phyloP scores from a whole-genome alignment of 129 eudicot species.

The carrot (Daucus carota) region DNA sequence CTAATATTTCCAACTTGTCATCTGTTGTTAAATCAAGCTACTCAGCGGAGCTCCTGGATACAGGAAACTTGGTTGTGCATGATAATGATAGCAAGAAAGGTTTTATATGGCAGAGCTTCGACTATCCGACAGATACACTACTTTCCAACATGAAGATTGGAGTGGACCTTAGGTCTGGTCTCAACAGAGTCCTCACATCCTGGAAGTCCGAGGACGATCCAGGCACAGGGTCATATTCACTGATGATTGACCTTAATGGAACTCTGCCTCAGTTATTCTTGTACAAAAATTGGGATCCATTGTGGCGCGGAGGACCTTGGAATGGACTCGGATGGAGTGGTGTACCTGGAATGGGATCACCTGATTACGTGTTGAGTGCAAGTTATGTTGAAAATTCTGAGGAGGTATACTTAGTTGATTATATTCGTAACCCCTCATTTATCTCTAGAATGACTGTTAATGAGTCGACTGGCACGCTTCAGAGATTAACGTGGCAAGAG shows the following conservation, averaged over 20 bases:
- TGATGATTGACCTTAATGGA: neutral
- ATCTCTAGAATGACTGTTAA: neutral
- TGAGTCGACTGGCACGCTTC: neutral
- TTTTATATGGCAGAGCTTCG: neutral
- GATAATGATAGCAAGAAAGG: neutral
- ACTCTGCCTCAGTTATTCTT: neutral
- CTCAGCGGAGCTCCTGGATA: neutral
- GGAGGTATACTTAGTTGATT: neutral
- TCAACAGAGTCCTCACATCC: neutral
- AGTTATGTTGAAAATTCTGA: conserved; percentile 1
- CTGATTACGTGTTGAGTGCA: neutral
- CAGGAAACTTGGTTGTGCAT: neutral
- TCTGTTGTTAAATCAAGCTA: neutral
- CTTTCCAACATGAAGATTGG: neutral
- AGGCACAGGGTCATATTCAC: neutral
- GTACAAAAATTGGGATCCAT: neutral
- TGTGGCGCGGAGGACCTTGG: neutral
- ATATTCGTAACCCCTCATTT: neutral
- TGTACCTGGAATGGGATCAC: neutral
- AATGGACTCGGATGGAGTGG: neutral
- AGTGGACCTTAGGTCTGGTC: neutral
- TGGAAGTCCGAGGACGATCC: neutral
- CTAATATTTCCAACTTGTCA: neutral
- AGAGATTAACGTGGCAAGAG: neutral
- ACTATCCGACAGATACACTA: neutral